phyloP scores from a whole-genome alignment of 2,329 filamentous ascomycete species.

The Aspergillus caelatus region DNA sequence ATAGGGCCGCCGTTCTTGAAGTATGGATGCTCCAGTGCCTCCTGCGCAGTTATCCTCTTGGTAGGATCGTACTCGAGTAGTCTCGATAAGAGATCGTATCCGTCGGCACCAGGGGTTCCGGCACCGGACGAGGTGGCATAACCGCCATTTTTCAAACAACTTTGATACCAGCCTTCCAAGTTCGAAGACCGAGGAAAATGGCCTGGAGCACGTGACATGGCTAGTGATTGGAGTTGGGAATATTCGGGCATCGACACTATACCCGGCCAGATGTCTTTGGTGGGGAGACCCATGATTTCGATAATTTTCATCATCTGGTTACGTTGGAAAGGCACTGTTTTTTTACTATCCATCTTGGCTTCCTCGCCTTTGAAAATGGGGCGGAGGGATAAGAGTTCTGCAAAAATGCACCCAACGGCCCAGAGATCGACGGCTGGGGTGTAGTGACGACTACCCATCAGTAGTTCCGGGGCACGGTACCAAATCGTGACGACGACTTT shows the following conservation, averaged over 20 bases:
- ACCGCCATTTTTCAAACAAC: conserved; percentile 64
- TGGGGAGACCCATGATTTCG: conserved; percentile 90
- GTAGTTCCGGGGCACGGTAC: conserved; percentile 93
- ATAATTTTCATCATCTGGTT: conserved; percentile 99
- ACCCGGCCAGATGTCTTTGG: conserved; percentile 85
- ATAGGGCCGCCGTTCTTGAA: conserved; percentile 73
- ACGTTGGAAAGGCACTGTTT: conserved; percentile 93
- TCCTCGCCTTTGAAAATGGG: conserved; percentile 99
- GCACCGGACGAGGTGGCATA: conserved; percentile 53
- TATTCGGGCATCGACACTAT: conserved; percentile 87
- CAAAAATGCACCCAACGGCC: conserved; percentile 98
- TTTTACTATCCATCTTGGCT: conserved; percentile 98
- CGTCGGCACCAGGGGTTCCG: conserved; percentile 70
- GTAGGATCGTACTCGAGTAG: conserved; percentile 92
- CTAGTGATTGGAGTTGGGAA: conserved; percentile 63
- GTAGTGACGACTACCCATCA: conserved; percentile 92
- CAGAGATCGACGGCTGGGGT: conserved; percentile 96
- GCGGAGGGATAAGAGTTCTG: conserved; percentile 82
- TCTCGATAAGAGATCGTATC: conserved; percentile 77
- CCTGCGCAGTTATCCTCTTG: conserved; percentile 81
- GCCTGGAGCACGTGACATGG: conserved; percentile 47
- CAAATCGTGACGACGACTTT: conserved; percentile 99
- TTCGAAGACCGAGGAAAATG: conserved; percentile 57
- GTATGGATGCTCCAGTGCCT: conserved; percentile 88
- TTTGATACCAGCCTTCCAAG: conserved; percentile 80